Conservation (phyloP, 768 basidiomycete species). For the Plicaturopsis crispa region DNA sequence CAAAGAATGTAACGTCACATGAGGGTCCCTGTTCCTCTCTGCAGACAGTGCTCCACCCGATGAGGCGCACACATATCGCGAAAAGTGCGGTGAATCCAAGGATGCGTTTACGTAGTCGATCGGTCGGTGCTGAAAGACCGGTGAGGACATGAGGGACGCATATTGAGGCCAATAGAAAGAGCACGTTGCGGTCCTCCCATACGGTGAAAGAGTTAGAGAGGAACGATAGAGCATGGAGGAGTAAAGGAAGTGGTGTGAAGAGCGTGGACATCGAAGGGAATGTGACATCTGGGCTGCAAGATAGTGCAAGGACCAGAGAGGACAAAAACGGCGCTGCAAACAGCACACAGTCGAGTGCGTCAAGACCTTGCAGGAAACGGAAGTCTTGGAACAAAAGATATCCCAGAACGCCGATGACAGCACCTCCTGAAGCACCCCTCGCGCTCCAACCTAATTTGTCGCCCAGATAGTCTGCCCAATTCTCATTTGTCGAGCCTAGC, state of each 20-base stretch:
- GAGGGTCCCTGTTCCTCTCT: slow-evolving; percentile 91
- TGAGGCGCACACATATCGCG: slow-evolving; percentile 63
- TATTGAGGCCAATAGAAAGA: slow-evolving; percentile 65
- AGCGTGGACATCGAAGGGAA: slow-evolving; percentile 17
- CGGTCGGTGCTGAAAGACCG: slow-evolving; percentile 61
- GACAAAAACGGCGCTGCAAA: slow-evolving; percentile 44
- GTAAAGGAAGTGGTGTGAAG: slow-evolving; percentile 36
- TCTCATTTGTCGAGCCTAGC: slow-evolving; percentile 28
- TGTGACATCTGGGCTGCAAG: slow-evolving; percentile 27
- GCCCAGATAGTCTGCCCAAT: slow-evolving; percentile 38
- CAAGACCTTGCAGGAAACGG: slow-evolving; percentile 35
- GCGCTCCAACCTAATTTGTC: slow-evolving; percentile 22
- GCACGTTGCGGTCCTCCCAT: slow-evolving; percentile 87
- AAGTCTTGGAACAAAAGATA: slow-evolving; percentile 20
- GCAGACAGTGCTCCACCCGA: slow-evolving; percentile 80
- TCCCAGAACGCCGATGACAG: slow-evolving; percentile 24
- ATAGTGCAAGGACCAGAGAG: slow-evolving; percentile 34
- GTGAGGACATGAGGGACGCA: slow-evolving; percentile 51
- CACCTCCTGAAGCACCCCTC: slow-evolving; percentile 29
- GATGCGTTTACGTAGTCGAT: slow-evolving; percentile 67
- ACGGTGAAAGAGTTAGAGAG: slow-evolving; percentile 95
- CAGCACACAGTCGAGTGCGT: slow-evolving; percentile 39
- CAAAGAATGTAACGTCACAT: slow-evolving; percentile 87
- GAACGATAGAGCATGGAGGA: slow-evolving; percentile 71
- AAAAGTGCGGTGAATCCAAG: slow-evolving; percentile 63